Evolutionary conservation across 116 monocot species (phyloP).

Genomic region (Papilionanthe hybrid): DNA sequence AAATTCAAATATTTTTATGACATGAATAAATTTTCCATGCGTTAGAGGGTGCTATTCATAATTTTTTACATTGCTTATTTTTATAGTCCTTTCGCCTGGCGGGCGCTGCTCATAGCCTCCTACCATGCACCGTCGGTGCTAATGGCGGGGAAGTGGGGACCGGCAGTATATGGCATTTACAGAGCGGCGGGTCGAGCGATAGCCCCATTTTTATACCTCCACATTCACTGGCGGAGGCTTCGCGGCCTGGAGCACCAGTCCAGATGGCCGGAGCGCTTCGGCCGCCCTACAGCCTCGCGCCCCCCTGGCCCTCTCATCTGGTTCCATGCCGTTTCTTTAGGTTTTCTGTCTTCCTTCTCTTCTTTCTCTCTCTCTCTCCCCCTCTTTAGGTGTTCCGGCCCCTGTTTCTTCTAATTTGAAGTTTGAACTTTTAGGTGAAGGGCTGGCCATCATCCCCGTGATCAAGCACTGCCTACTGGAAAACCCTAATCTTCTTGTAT

Average conservation of each 20-base stretch:
- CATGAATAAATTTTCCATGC: no score
- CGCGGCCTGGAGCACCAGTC: constrained; percentile 63
- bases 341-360: not conserved
- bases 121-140: not conserved
- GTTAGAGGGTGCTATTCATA: no score
- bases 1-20: no score
- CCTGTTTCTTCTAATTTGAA: not conserved
- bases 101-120: no score
- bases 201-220: constrained; percentile 36
- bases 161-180: constrained; percentile 44
- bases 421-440: constrained; percentile 50
- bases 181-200: constrained; percentile 30
- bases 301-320: constrained; percentile 70
- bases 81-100: no score
- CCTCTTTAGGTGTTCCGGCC: not conserved
- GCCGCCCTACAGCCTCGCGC: constrained; percentile 50
- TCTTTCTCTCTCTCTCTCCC: not conserved
- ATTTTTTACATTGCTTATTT: no score
- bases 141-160: constrained; percentile 11
- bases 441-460: constrained; percentile 65
- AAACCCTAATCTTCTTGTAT: constrained; percentile 28
- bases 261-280: constrained; percentile 67
- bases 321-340: constrained; percentile 94
- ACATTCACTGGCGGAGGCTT: constrained; percentile 44
- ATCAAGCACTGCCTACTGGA: constrained; percentile 55